Percentiles rank a stretch among this genome's conserved stretches.
These are phyloP conservation scores for Fusarium napiforme DNA, from an alignment of 2,329 filamentous ascomycete species.

Conservation along the genomic window DNA sequence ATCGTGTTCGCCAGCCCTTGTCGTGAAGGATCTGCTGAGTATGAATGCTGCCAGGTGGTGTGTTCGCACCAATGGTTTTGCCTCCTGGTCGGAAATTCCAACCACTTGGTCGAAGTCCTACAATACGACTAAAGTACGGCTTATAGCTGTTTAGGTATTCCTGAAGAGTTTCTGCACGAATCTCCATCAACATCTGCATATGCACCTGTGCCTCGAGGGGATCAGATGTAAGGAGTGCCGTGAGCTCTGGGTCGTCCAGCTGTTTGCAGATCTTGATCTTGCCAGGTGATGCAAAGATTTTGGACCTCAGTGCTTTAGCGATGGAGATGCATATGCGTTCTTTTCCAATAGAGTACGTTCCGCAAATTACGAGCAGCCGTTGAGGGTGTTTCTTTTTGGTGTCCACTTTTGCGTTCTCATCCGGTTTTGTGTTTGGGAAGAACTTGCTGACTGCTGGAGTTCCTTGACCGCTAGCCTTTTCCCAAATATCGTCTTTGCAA, in stretches of 20 bases:
- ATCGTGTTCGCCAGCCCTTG: slow-evolving; percentile 79
- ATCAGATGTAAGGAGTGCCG: slow-evolving; percentile 79
- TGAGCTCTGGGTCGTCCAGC: slow-evolving; percentile 85
- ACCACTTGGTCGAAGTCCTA: slow-evolving; percentile 91
- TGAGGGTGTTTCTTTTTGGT: slow-evolving; percentile 50
- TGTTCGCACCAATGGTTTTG: slow-evolving; percentile 65
- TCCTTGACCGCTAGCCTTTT: slow-evolving; percentile 55
- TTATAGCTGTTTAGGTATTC: slow-evolving; percentile 87
- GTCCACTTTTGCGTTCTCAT: slow-evolving; percentile 47
- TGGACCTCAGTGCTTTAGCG: slow-evolving; percentile 83
- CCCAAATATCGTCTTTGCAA: slow-evolving; percentile 59
- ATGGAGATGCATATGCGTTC: slow-evolving; percentile 95
- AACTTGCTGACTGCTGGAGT: slow-evolving; percentile 64
- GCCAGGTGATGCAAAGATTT: slow-evolving; percentile 85
- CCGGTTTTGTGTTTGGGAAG: slow-evolving; percentile 55
- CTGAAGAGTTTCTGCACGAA: slow-evolving; percentile 87
- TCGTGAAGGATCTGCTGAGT: slow-evolving; percentile 64
- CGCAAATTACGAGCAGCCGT: slow-evolving; percentile 88
- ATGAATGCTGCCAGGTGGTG: slow-evolving; percentile 60
- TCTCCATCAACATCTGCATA: slow-evolving; percentile 96
- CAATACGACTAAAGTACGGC: slow-evolving; percentile 83
- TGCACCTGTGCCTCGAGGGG: slow-evolving; percentile 92
- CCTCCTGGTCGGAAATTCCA: slow-evolving; percentile 87
- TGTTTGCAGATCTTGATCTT: slow-evolving; percentile 89
- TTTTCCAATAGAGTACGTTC: slow-evolving; percentile 98